phyloP scores from a whole-genome alignment of 345 rosid genomes.

The Psidium friedrichsthalianum region DNA sequence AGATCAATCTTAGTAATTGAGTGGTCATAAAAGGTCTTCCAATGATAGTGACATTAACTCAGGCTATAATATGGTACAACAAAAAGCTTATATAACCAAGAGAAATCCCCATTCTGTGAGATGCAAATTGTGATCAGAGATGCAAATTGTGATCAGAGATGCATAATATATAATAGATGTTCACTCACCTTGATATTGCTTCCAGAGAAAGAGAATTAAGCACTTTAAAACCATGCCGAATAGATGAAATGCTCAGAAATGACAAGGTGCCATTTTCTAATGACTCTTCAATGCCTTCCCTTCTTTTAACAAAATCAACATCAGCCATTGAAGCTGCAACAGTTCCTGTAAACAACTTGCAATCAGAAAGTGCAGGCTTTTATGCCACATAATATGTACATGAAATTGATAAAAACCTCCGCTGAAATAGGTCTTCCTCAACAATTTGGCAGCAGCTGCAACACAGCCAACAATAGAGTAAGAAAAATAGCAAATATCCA shows the following conservation, averaged over 20 bases:
- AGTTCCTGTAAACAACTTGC: slow-evolving; percentile 42
- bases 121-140: neutral
- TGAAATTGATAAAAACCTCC: slow-evolving; percentile 54
- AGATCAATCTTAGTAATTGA: neutral
- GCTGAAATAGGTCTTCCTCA: slow-evolving; percentile 80
- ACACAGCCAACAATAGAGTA: slow-evolving; percentile 1
- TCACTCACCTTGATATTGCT: slow-evolving; percentile 54
- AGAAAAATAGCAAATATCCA: neutral
- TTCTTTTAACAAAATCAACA: slow-evolving; percentile 83
- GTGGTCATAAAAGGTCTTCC: neutral
- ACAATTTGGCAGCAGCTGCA: slow-evolving; percentile 78
- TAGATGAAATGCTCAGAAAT: slow-evolving; percentile 78
- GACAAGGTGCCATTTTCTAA: slow-evolving; percentile 92
- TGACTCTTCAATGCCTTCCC: slow-evolving; percentile 71
- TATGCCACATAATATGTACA: neutral
- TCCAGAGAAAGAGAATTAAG: slow-evolving; percentile 59
- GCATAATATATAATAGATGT: neutral
- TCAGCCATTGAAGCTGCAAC: slow-evolving; percentile 93
- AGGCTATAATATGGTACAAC: neutral
- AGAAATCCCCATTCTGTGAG: neutral
- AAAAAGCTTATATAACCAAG: neutral
- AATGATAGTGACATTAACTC: neutral
- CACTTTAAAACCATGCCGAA: slow-evolving; percentile 66
- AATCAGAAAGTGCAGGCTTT: neutral
- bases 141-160: neutral